Evolutionary conservation across 2,329 filamentous ascomycete genomes (phyloP).

Genomic region (Trichoderma asperellum): DNA sequence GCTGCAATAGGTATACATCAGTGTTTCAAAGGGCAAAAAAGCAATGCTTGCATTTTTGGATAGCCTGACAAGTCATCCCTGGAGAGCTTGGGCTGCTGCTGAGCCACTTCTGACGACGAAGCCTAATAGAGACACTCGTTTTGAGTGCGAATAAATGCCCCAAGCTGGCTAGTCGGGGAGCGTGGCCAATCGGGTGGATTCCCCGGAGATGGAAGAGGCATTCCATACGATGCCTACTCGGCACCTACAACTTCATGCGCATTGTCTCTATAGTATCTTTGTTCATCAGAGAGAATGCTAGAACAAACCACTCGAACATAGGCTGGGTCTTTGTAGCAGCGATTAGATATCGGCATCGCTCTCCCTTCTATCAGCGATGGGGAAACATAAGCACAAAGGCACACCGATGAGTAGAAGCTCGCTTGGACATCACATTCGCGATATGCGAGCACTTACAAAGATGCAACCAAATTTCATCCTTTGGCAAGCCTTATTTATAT

Average conservation of each 20-base stretch:
- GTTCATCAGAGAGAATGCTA: neutral
- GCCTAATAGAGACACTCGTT: neutral
- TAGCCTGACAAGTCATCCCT: neutral
- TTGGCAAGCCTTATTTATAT: neutral
- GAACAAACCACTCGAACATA: neutral
- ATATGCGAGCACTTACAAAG: neutral
- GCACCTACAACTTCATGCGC: neutral
- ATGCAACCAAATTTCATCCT: neutral
- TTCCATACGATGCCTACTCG: neutral
- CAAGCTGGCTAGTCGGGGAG: neutral
- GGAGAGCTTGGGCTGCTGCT: neutral
- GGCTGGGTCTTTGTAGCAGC: neutral
- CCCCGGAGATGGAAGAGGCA: neutral
- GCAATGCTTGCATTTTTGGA: neutral
- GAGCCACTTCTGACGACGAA: neutral
- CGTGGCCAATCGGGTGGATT: constrained; percentile 5
- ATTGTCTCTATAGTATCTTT: neutral
- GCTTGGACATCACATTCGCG: neutral
- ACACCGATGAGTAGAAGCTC: neutral
- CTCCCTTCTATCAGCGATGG: neutral
- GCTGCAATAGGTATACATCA: neutral
- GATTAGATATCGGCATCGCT: neutral
- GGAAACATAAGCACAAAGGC: neutral
- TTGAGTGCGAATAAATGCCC: neutral
- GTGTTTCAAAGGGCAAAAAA: neutral